Base-by-base conservation (phyloP, 441 rosid genomes). In the Gossypium davidsonii region DNA sequence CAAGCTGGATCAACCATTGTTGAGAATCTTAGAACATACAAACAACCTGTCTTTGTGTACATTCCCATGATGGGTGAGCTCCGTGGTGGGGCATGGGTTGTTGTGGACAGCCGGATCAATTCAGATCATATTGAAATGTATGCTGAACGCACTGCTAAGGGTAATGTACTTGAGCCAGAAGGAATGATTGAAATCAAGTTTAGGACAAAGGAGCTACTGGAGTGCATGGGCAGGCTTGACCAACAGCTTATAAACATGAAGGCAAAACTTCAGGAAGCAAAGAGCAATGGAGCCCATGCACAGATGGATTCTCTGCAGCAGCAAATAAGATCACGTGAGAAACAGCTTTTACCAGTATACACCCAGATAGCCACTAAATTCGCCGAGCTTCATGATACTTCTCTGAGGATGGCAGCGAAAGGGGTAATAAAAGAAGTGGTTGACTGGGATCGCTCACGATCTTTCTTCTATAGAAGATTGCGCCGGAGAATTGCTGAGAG, bases 21-120 rank as follows among this genome's bases (percentile, higher is more conserved):
- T 23, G 98, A 96, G 88, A 96, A 96, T 79, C 92, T 96, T 73
- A 84, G 99, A 83, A 92, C 96, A 12, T 96, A 96, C 88, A 91
- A 86, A 52, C 97, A 93, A 79, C 99, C 99, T 51, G 98, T 96
- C 77, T 96, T 92, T 79, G 96, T 96, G 14, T 96, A 93, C 87
- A 93, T 96, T 75, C 99, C 99, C 8, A 91, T 84, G 94, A 93
- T 93, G 98, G 97, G 97, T 61, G 99, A 96, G 84, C 93, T 96
- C 75, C 98, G 99, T 58, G 99, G 99, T 53, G 99, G 99, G 64
- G 98, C 99, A 6, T 96, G 98, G 99, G 99, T 91, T 44, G 99
- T 96, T 73, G 94, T 96, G 67, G 98, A 93, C 71, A 93, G 99
- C 80, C 87, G 79, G 83, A 96, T 96, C 72, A 96, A 96, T 78